Evolutionary conservation across 1,284 basidiomycete genomes (phyloP).

Genomic region (Ustilago sp.): DNA sequence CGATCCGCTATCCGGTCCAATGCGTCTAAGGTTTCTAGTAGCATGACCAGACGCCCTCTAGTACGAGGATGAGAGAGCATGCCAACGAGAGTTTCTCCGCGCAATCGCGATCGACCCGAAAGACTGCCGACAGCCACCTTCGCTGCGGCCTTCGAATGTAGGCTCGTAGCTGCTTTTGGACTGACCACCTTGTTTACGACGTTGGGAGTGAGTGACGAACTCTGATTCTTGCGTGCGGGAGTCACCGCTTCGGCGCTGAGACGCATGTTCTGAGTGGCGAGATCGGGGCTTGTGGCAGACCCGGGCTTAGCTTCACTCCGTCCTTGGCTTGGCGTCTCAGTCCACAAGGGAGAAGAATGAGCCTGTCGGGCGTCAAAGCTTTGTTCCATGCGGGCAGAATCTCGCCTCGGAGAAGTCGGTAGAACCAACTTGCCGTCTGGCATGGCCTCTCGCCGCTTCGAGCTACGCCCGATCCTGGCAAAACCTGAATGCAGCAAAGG

Average conservation of each 20-base stretch:
- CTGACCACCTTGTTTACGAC: background rate
- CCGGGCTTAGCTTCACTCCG: background rate
- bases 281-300: background rate
- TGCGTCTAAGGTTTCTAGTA: constrained; percentile 31
- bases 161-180: constrained; percentile 2
- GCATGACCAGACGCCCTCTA: constrained; percentile 23
- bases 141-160: background rate
- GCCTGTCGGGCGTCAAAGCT: constrained; percentile 5
- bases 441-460: constrained; percentile 23
- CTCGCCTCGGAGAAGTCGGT: constrained; percentile 21
- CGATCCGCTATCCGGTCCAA: constrained; percentile 24
- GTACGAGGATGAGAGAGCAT: constrained; percentile 36
- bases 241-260: constrained; percentile 1
- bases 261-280: background rate
- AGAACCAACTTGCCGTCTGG: constrained; percentile 7
- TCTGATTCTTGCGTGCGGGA: background rate
- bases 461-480: constrained; percentile 33
- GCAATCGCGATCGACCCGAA: background rate
- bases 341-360: constrained; percentile 3
- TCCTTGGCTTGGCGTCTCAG: constrained; percentile 1
- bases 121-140: constrained; percentile 2
- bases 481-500: constrained; percentile 55
- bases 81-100: constrained; percentile 14
- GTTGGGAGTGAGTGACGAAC: background rate
- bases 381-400: constrained; percentile 10